Evolutionary conservation across 257 asterid species (phyloP).

Genomic region (Solanum clarkiae): DNA sequence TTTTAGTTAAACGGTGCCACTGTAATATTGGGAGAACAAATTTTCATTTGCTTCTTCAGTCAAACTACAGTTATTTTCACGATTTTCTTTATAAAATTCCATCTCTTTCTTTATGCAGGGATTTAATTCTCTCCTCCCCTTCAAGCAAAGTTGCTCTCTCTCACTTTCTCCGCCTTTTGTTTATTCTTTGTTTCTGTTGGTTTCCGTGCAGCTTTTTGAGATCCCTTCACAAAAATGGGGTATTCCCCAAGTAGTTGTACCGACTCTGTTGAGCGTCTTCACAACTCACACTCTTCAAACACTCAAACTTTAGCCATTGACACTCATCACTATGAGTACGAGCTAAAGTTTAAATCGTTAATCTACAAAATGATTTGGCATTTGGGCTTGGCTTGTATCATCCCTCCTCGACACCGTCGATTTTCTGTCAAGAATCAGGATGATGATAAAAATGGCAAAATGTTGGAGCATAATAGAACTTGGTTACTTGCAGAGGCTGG

Average conservation of each 20-base stretch:
- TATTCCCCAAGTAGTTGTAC: conserved; percentile 29
- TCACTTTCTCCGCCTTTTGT: conserved; percentile 15
- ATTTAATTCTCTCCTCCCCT: conserved; percentile 24
- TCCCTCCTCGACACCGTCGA: conserved; percentile 37
- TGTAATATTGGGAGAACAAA: not conserved
- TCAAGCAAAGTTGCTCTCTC: conserved; percentile 52
- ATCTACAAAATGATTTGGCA: conserved; percentile 60
- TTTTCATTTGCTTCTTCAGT: not conserved
- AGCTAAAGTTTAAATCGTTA: conserved; percentile 44
- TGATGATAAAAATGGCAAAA: conserved; percentile 4
- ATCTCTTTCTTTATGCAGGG: conserved; percentile 17
- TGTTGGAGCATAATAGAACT: conserved; percentile 59
- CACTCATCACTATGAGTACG: conserved; percentile 16
- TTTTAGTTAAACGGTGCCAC: not conserved
- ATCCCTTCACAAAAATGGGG: conserved; percentile 37
- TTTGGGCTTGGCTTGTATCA: conserved; percentile 53
- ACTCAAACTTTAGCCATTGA: conserved; percentile 16
- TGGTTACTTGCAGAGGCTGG: conserved; percentile 92
- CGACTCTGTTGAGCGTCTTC: conserved; percentile 10
- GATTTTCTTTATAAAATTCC: conserved; percentile 4
- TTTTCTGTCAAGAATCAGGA: conserved; percentile 15
- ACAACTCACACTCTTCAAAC: conserved; percentile 17
- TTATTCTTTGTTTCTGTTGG: conserved; percentile 9
- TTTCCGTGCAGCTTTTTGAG: conserved; percentile 30
- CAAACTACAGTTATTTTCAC: not conserved